Evolutionary conservation across 2,329 filamentous ascomycete species (phyloP), one percentile per base, ranked within the genome.

Genomic region (Moelleriella libera): DNA sequence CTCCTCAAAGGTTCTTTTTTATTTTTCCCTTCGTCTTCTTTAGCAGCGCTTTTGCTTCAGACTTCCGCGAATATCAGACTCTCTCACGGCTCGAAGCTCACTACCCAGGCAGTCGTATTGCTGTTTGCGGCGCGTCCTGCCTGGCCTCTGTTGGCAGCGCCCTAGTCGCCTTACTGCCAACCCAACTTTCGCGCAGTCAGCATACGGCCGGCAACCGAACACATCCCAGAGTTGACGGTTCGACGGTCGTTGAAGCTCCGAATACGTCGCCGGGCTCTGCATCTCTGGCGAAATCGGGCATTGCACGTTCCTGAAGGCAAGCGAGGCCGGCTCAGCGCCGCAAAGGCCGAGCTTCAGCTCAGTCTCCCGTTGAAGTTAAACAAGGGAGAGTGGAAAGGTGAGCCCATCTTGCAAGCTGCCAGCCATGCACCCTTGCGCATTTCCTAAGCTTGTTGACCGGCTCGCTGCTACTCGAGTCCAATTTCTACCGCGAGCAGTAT

Each of bases 281-380:
- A 21, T 21, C 21, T 37, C 30, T 40, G 29, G 14, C n/a, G 14
- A 46, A 21, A 47, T 12, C 4, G 8, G 32, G 49, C 53, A 51
- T 49, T 9, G 8, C 32, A 50, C 53, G 52, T 49, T 9, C 32
- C 32, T 37, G 21, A 21, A 21, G 12, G 32, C 32, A 37, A 12
- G 12, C 32, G 32, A 37, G 8, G 8, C 32, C 32, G 32, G 8
- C 32, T 12, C 32, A 37, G 32, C 12, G 32, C 3, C 12, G 12
- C 32, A 37, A 12, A 12, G 32, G 32, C 32, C 32, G 32, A 37
- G 32, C 32, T 37, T 37, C 32, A 12, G 32, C 12, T 37, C 37
- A 57, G 55, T 51, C 54, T 60, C 52, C 49, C 64, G 63, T 57
- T 62, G 52, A 60, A 60, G 47, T 57, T 58, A 48, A 58, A 53